phyloP scores from a whole-genome alignment of 208 protist species.

The Acanthamoeba healyi region DNA sequence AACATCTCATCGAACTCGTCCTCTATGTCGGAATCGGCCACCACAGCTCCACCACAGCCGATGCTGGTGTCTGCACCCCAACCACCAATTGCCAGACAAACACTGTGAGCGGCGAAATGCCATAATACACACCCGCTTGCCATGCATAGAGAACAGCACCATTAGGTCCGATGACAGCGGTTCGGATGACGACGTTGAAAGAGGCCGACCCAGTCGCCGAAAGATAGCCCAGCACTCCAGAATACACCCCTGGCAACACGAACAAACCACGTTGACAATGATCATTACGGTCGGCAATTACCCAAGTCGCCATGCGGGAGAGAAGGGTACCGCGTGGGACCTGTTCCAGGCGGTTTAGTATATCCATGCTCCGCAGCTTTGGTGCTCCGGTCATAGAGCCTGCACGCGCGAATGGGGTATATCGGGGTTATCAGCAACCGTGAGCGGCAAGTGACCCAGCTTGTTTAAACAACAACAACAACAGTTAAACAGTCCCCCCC shows the following conservation, averaged over 20 bases:
- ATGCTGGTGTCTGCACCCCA: slow-evolving; percentile 35
- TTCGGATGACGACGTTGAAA: slow-evolving; percentile 86
- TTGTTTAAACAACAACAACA: too few relatives aligned
- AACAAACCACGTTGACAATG: not conserved
- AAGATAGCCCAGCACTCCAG: slow-evolving; percentile 85
- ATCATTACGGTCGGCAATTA: too few relatives aligned
- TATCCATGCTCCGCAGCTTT: slow-evolving; percentile 84
- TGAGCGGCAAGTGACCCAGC: too few relatives aligned
- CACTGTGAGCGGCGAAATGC: too few relatives aligned
- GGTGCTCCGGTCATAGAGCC: slow-evolving; percentile 89
- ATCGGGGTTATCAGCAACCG: too few relatives aligned
- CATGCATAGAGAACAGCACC: too few relatives aligned
- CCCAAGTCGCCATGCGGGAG: too few relatives aligned
- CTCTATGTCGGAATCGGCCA: slow-evolving; percentile 80
- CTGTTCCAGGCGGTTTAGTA: slow-evolving; percentile 76
- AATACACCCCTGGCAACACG: slow-evolving; percentile 81
- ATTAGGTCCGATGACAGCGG: slow-evolving; percentile 76
- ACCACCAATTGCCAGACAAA: not conserved
- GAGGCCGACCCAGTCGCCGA: slow-evolving; percentile 80
- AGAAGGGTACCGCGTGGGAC: not conserved
- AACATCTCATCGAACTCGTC: slow-evolving; percentile 88
- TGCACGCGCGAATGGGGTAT: too few relatives aligned
- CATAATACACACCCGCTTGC: too few relatives aligned
- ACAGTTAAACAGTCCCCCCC: too few relatives aligned
- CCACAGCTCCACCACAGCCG: slow-evolving; percentile 87